Base-by-base conservation (phyloP, 805 yeast genomes). In the Candida coleopterorum region DNA sequence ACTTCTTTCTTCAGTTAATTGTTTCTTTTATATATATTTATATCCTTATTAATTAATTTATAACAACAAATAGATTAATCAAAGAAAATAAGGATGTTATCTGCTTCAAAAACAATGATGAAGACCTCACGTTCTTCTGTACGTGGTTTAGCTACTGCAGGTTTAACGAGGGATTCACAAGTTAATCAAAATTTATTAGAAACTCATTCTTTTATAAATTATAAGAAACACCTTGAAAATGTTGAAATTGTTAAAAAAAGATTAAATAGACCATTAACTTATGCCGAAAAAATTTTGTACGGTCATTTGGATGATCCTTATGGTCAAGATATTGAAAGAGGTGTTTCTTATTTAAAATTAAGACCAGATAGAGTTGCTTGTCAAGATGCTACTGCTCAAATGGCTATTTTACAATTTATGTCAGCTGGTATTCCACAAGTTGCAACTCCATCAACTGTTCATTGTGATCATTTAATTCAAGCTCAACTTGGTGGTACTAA, bases 341-440 rank as follows among this genome's bases (percentile, higher is more conserved):
- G 97, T 59, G 76, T 79, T 40, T 82, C 93, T 34, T 90, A 90
- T 70, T 75, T 89, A 65, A 90, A 90, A 70, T 76, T 90, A 60
- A 82, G 95, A 69, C 97, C 97, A 38, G 97, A 89, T 65, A 80
- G 97, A 65, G 97, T 90, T 44, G 97, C 97, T 34, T 88, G 95
- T 84, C 97, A 89, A 74, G 97, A 89, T 73, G 97, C 97, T 40
- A 87, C 96, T 41, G 97, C 97, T 40, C 97, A 89, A 73, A 89
- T 89, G 97, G 96, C 97, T 39, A 77, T 89, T 51, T 72, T 89
- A 57, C 97, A 89, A 72, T 89, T 89, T 65, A 88, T 88, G 94
- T 84, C 95, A 43, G 94, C 95, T 52, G 95, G 95, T 55, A 70
- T 88, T 78, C 82, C 85, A 44, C 75, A 79, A 58, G 94, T 89